These are phyloP conservation scores for Irpex lacteus DNA, from an alignment of 1,284 basidiomycete species.

Conservation along the genomic window DNA sequence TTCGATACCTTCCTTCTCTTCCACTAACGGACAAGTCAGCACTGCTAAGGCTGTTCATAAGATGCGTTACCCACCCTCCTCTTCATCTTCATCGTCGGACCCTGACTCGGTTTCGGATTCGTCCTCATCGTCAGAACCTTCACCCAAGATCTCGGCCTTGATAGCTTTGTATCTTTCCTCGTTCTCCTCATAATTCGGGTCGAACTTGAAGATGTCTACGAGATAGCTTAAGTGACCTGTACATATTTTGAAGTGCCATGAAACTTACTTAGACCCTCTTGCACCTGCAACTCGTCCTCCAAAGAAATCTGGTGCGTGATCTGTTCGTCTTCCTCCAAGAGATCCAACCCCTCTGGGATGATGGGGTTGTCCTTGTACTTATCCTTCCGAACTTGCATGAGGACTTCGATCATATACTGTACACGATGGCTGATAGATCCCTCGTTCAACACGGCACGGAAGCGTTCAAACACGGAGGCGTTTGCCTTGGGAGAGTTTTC, in stretches of 20 bases:
- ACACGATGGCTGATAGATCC: constrained; percentile 93
- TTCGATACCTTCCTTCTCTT: constrained; percentile 86
- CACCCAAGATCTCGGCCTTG: constrained; percentile 92
- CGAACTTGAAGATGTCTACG: constrained; percentile 93
- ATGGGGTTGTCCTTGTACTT: constrained; percentile 98
- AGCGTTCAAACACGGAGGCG: constrained; percentile 91
- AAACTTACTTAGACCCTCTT: constrained; percentile 89
- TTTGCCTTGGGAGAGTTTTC: constrained; percentile 96
- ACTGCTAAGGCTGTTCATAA: background rate
- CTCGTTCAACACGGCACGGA: constrained; percentile 95
- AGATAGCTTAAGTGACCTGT: constrained; percentile 12
- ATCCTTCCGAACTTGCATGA: constrained; percentile 98
- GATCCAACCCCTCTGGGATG: constrained; percentile 88
- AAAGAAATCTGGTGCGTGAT: constrained; percentile 93
- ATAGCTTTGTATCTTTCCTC: constrained; percentile 94
- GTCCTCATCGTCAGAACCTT: constrained; percentile 74
- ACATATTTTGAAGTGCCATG: background rate
- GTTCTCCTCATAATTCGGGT: constrained; percentile 86
- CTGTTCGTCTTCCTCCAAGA: constrained; percentile 97
- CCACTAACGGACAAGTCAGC: constrained; percentile 42
- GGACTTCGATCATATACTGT: constrained; percentile 99
- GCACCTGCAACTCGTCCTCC: constrained; percentile 91
- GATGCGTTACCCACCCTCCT: constrained; percentile 50
- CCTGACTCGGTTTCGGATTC: constrained; percentile 57
- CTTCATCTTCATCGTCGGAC: constrained; percentile 60